Evolutionary conservation across 805 yeast genomes (phyloP).

Genomic region (Jamesozyma lodderae): DNA sequence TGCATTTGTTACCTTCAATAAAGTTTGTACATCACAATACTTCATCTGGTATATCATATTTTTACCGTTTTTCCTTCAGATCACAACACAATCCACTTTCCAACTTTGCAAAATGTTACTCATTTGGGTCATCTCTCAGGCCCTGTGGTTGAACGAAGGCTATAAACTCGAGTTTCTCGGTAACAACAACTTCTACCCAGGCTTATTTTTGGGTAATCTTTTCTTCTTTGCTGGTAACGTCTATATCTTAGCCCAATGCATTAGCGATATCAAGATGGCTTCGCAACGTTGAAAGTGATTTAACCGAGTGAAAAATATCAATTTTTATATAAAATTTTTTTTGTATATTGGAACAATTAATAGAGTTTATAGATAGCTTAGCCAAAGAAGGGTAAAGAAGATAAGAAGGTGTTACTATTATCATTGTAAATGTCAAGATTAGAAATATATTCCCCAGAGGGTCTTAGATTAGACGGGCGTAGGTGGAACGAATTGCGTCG

Average conservation of each 20-base stretch:
- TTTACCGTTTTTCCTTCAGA: slow-evolving; percentile 60
- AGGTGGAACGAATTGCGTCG: slow-evolving; percentile 88
- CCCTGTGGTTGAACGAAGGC: slow-evolving; percentile 68
- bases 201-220: slow-evolving; percentile 46
- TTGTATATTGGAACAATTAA: no score
- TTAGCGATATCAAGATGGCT: slow-evolving; percentile 37
- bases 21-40: slow-evolving; percentile 89
- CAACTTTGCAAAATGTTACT: slow-evolving; percentile 37
- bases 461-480: slow-evolving; percentile 86
- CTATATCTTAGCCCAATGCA: slow-evolving; percentile 48
- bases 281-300: no score
- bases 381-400: no score
- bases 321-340: no score
- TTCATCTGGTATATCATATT: slow-evolving; percentile 90
- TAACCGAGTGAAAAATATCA: no score
- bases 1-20: slow-evolving; percentile 68
- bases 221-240: slow-evolving; percentile 55
- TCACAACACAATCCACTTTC: slow-evolving; percentile 30
- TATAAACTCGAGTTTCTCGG: slow-evolving; percentile 79
- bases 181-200: slow-evolving; percentile 48
- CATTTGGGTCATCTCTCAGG: slow-evolving; percentile 68
- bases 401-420: not conserved
- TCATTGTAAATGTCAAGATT: slow-evolving; percentile 44
- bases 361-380: no score
- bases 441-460: slow-evolving; percentile 93